These are phyloP conservation scores for Trametes sanguinea DNA, from an alignment of 768 basidiomycete genomes.

Conservation along the genomic window DNA sequence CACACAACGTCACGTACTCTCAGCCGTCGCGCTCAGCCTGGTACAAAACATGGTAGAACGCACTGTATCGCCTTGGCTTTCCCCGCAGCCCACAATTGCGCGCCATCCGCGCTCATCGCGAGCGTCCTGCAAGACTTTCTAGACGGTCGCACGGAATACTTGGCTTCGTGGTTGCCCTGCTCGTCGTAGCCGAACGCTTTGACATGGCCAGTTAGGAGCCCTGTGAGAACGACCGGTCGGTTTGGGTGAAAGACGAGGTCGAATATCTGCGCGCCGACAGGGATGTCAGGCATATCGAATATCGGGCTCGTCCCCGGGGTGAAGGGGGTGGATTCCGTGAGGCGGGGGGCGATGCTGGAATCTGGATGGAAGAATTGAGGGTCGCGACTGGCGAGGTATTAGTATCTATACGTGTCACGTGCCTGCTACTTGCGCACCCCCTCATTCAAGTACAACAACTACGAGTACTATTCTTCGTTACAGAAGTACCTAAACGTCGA, in stretches of 20 bases:
- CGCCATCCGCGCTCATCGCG: conserved; percentile 66
- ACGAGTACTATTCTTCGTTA: no score
- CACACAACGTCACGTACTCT: conserved; percentile 29
- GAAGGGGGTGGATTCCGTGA: no score
- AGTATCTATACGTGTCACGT: no score
- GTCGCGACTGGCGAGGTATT: no score
- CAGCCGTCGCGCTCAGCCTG: conserved; percentile 13
- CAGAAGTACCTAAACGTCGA: no score
- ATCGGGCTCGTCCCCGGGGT: no score
- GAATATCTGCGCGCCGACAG: conserved; percentile 78
- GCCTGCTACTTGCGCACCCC: no score
- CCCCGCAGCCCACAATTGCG: conserved; percentile 72
- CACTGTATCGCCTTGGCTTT: conserved; percentile 82
- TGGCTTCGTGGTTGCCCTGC: conserved; percentile 54
- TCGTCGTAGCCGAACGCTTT: conserved; percentile 82
- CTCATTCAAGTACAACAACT: no score
- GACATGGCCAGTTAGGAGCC: conserved; percentile 79
- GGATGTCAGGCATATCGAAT: conserved; percentile 57
- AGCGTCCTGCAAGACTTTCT: conserved; percentile 84
- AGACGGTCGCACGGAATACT: conserved; percentile 70
- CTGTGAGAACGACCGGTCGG: conserved; percentile 68
- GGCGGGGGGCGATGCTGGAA: no score
- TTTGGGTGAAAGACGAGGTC: conserved; percentile 88
- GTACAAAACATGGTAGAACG: conserved; percentile 30
- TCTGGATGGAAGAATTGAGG: no score